Conservation (phyloP, 176 grass and related monocot species). For the Carex parvula region DNA sequence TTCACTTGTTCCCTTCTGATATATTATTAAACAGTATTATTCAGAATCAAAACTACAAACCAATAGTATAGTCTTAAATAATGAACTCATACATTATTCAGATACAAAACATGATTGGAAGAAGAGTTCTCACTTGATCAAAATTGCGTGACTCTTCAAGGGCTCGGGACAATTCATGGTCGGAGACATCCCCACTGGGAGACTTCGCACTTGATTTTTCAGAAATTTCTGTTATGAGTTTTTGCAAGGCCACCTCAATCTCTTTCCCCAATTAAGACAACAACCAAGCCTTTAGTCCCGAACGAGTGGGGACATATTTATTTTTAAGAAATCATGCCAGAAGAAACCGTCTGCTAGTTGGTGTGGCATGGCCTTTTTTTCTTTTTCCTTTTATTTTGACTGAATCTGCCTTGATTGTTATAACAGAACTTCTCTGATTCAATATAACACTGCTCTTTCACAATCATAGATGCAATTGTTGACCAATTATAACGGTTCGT, state of each 20-base stretch:
- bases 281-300: no score
- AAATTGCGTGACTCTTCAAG: slow-evolving; percentile 85
- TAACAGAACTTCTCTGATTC: neutral
- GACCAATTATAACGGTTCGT: neutral
- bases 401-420: neutral
- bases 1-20: slow-evolving; percentile 53
- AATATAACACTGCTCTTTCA: neutral
- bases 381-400: neutral
- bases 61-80: neutral
- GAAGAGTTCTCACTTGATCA: no score
- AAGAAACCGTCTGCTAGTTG: neutral
- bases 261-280: slow-evolving; percentile 75
- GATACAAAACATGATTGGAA: no score
- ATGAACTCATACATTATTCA: no score
- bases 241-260: slow-evolving; percentile 99
- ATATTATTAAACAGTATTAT: slow-evolving; percentile 1
- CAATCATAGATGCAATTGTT: neutral
- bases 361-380: neutral
- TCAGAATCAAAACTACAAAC: neutral
- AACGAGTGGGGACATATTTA: neutral
- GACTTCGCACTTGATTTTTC: slow-evolving; percentile 36
- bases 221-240: slow-evolving; percentile 91
- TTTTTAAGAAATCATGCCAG: neutral
- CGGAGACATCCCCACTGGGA: slow-evolving; percentile 54
- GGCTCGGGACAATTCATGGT: slow-evolving; percentile 67